Evolutionary conservation across 768 basidiomycete genomes (phyloP).

Genomic region (Coprinopsis marcescibilis): DNA sequence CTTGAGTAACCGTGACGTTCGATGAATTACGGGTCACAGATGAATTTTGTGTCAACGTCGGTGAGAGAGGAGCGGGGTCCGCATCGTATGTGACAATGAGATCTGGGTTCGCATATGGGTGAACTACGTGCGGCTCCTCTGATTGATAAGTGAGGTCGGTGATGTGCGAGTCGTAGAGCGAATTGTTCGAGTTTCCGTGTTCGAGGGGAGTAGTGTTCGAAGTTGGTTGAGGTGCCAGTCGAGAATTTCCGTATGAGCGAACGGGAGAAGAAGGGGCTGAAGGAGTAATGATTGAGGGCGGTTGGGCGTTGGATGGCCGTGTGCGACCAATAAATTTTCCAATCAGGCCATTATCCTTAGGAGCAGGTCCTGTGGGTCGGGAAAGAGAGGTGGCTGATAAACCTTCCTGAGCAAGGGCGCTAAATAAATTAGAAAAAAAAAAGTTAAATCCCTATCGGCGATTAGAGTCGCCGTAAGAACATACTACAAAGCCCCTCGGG

Average conservation of each 20-base stretch:
- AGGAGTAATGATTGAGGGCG: slow-evolving; percentile 22
- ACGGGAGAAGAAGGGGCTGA: slow-evolving; percentile 24
- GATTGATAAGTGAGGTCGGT: slow-evolving; percentile 17
- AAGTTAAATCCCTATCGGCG: slow-evolving; percentile 7
- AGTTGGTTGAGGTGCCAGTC: no score
- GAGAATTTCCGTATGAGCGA: slow-evolving; percentile 18
- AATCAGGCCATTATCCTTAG: slow-evolving; percentile 30
- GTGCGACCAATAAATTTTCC: slow-evolving; percentile 38
- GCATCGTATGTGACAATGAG: slow-evolving; percentile 38
- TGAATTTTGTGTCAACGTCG: slow-evolving; percentile 13
- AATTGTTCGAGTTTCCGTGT: slow-evolving; percentile 11
- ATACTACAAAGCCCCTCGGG: slow-evolving; percentile 55
- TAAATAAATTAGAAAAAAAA: slow-evolving; percentile 22
- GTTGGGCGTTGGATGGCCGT: slow-evolving; percentile 28
- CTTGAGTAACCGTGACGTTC: slow-evolving; percentile 44
- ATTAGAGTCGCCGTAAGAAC: slow-evolving; percentile 22
- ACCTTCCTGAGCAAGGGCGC: slow-evolving; percentile 57
- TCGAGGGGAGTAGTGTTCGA: slow-evolving; percentile 14
- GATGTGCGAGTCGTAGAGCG: slow-evolving; percentile 6
- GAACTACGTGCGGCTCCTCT: slow-evolving; percentile 40
- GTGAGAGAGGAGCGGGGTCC: slow-evolving; percentile 24
- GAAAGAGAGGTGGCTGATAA: slow-evolving; percentile 51
- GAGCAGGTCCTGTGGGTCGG: slow-evolving; percentile 23
- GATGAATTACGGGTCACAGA: slow-evolving; percentile 44
- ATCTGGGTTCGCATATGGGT: slow-evolving; percentile 82